Evolutionary conservation across 169 alveolate genomes (phyloP).

Genomic region (Plasmodium chabaudi): DNA sequence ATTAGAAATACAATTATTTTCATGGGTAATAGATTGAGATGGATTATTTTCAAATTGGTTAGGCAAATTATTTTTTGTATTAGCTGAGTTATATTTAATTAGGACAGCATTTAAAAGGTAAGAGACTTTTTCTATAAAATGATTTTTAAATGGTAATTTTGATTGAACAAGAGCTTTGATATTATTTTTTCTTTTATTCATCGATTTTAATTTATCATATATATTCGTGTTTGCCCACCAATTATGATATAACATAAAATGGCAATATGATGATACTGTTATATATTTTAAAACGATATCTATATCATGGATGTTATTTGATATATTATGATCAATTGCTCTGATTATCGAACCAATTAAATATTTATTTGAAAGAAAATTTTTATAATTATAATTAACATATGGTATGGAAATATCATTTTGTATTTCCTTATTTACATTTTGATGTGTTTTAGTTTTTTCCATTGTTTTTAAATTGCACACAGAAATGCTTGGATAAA

Average conservation of each 20-base stretch:
- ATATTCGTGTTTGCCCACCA: constrained; percentile 71
- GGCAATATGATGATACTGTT: constrained; percentile 32
- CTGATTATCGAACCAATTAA: constrained; percentile 16
- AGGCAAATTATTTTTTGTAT: no score
- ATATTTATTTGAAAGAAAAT: constrained; percentile 23
- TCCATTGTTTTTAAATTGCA: not conserved
- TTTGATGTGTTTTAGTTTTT: no score
- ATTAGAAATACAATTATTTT: no score
- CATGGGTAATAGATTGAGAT: no score
- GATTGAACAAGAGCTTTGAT: constrained; percentile 15
- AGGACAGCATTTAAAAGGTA: constrained; percentile 23
- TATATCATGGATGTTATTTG: not conserved
- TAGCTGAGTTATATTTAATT: not conserved
- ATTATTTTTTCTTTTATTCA: not conserved
- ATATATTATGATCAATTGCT: constrained; percentile 31
- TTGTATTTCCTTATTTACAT: no score
- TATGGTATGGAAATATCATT: not conserved
- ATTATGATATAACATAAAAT: constrained; percentile 31
- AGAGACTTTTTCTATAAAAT: constrained; percentile 35
- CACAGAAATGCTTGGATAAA: not conserved
- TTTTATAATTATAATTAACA: constrained; percentile 10
- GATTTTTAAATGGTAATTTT: constrained; percentile 41
- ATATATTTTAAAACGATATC: constrained; percentile 13
- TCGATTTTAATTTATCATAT: constrained; percentile 16
- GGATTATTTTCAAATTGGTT: no score